Base-by-base conservation (phyloP, 1,139 yeast genomes). In the Lipomyces yarrowii region DNA sequence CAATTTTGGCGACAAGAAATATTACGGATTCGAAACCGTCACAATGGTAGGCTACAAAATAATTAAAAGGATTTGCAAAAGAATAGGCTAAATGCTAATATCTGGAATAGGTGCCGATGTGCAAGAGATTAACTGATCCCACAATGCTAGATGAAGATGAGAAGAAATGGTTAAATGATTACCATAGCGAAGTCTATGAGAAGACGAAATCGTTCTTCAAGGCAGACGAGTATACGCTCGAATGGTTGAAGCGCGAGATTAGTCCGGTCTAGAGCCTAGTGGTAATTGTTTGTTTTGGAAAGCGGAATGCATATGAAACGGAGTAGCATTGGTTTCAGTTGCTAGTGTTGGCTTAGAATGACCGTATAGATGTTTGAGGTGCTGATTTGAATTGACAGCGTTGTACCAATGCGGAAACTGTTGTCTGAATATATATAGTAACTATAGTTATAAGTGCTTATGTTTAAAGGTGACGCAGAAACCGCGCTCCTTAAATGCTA, bases 201-300 rank as follows among this genome's bases (percentile, higher is more conserved):
- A 83, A 82, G 39, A 79, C 90, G 56, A 78, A 83, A 35, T 80
- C 81, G 0, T 77, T 77, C 66, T 74, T 87, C 65, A 83, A 81
- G 54, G 85, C 84, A 59, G 83, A 82, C 63, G 83, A 88, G 61
- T 73, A 79, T 58, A 86, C 88, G 57, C 84, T 82, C 73, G 82
- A 82, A 62, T 93, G 98, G 97, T 83, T 93, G 72, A 84, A 83
- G 75, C 84, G 88, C 71, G 96, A 91, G 77, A 90, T 96, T 1
- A 68, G 77, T 37, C 83, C 84, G 7, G 18, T 42, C 18, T 42
- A 42, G 48, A 5, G 21, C 8, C 18, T 23, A 42, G 4, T 42
- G 48, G 10, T n/a, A n/a, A n/a, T n/a, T n/a, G n/a, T n/a, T n/a
- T n/a, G 48, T 42, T 42, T 42, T 42, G 13, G 48, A 8, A 42